phyloP scores from a whole-genome alignment of 140 eudicot genomes.

The Flaveria floridana region DNA sequence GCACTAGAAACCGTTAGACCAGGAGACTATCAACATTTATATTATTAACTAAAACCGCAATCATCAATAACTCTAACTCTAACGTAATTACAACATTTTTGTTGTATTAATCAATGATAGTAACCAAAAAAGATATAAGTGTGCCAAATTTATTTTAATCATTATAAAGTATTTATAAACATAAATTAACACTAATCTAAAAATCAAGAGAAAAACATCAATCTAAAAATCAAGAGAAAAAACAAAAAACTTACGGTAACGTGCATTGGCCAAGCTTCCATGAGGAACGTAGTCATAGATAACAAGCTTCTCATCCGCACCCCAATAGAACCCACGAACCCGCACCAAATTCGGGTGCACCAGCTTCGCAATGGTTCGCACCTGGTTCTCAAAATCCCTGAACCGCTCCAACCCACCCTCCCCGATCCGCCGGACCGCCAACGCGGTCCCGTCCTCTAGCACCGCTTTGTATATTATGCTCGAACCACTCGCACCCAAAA shows the following conservation, averaged over 20 bases:
- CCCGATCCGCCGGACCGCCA: conserved; percentile 80
- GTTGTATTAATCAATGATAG: background rate
- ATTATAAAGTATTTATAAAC: background rate
- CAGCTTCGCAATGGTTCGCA: conserved; percentile 69
- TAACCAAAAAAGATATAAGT: background rate
- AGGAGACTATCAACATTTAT: too few species aligned
- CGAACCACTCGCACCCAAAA: conserved; percentile 80
- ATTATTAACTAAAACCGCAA: too few species aligned
- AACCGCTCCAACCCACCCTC: conserved; percentile 80
- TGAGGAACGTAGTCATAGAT: conserved; percentile 87
- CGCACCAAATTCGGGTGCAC: conserved; percentile 78
- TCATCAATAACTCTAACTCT: too few species aligned
- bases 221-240: background rate
- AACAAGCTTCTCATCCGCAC: conserved; percentile 73
- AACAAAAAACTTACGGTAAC: conserved; percentile 57
- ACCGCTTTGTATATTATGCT: conserved; percentile 94
- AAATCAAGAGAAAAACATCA: background rate
- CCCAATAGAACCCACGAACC: conserved; percentile 89
- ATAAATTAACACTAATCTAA: background rate
- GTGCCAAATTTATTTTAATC: background rate
- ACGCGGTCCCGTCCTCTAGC: conserved; percentile 71
- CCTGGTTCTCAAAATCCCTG: conserved; percentile 81
- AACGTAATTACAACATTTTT: too few species aligned
- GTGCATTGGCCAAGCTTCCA: conserved; percentile 82
- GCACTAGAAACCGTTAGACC: too few species aligned